Evolutionary conservation across 2,329 filamentous ascomycete genomes (phyloP).

Genomic region (Venturia oleaginea): DNA sequence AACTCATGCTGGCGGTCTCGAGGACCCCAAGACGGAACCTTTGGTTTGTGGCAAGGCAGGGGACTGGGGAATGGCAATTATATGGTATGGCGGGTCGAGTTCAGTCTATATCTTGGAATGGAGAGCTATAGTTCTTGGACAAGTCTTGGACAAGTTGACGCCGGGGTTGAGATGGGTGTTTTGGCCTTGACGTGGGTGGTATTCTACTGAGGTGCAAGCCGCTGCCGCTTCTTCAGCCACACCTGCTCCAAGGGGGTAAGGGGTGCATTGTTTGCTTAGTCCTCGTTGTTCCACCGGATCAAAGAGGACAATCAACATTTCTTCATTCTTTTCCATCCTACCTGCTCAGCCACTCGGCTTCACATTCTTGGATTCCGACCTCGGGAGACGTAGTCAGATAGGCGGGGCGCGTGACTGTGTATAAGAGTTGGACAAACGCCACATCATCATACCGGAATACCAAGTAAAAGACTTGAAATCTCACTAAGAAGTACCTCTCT

Average conservation of each 20-base stretch:
- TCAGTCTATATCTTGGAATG: not conserved
- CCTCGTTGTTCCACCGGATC: not conserved
- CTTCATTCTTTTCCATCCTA: not conserved
- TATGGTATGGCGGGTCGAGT: not conserved
- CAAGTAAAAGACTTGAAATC: not conserved
- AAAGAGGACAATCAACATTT: not conserved
- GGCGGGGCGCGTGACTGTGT: not conserved
- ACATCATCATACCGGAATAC: constrained; percentile 1
- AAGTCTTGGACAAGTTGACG: not conserved
- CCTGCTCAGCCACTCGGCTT: not conserved
- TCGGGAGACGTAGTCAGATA: not conserved
- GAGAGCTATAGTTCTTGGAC: not conserved
- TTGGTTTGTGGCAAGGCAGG: constrained; percentile 15
- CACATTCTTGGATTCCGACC: not conserved
- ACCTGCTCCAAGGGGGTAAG: not conserved
- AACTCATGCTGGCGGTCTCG: constrained; percentile 41
- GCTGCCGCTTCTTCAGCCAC: not conserved
- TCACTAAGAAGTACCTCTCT: too few species aligned
- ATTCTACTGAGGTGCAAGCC: not conserved
- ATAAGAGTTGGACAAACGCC: not conserved
- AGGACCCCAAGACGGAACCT: constrained; percentile 35
- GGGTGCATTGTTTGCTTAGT: not conserved
- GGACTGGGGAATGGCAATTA: not conserved
- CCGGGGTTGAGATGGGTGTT: not conserved
- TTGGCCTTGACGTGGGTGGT: not conserved